A percentile compares a stretch with the other conserved stretches of the same genome.
Conservation (phyloP, 2,329 filamentous ascomycete species). For the Trichoderma harzianum region DNA sequence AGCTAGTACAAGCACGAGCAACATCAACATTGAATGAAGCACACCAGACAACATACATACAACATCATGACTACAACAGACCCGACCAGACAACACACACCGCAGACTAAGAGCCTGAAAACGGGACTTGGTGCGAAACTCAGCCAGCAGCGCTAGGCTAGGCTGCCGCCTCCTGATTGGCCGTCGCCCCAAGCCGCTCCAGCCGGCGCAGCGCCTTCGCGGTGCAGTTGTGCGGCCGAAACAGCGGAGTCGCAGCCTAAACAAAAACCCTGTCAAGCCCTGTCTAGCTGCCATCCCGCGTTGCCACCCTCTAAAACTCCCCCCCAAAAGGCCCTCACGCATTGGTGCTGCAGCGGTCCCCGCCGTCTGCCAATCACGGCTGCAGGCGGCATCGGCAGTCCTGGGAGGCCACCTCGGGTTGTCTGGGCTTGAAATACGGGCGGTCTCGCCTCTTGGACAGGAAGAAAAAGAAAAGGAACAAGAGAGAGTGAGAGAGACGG, state of each 20-base stretch:
- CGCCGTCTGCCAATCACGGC: conserved; percentile 8
- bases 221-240: conserved; percentile 26
- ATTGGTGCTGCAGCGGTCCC: conserved; percentile 10
- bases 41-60: neutral
- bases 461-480: neutral
- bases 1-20: neutral
- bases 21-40: neutral
- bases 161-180: conserved; percentile 38
- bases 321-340: conserved; percentile 5
- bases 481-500: neutral
- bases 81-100: neutral
- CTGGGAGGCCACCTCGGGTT: neutral
- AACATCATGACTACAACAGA: neutral
- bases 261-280: conserved; percentile 16
- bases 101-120: conserved; percentile 19
- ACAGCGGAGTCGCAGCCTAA: conserved; percentile 19
- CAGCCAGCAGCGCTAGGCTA: conserved; percentile 24
- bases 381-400: conserved; percentile 8
- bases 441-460: neutral
- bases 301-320: conserved; percentile 4
- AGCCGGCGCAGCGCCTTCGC: conserved; percentile 18
- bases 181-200: conserved; percentile 20
- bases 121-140: conserved; percentile 19
- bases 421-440: conserved; percentile 15
- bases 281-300: conserved; percentile 14